Evolutionary conservation across 768 basidiomycete species (phyloP).

Genomic region (Suillus bovinus): DNA sequence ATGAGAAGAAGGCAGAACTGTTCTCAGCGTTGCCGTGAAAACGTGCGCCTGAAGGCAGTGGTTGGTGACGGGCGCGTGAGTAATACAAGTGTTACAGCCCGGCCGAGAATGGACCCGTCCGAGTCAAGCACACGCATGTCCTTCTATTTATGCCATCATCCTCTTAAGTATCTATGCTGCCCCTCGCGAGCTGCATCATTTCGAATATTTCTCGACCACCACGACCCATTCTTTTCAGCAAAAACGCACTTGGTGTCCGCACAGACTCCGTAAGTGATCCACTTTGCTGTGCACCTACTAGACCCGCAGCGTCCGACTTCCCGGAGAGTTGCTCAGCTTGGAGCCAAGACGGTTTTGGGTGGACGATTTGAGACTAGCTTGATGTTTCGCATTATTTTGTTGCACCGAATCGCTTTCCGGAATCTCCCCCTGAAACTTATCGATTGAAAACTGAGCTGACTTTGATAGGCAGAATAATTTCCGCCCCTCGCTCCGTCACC

Average conservation of each 20-base stretch:
- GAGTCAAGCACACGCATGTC: conserved; percentile 1
- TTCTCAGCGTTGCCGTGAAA: conserved; percentile 16
- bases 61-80: conserved; percentile 13
- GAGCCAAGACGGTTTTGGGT: not conserved
- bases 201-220: conserved; percentile 3
- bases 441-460: conserved; percentile 7
- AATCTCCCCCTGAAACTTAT: not conserved
- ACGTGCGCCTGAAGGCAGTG: conserved; percentile 8
- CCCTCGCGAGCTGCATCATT: conserved; percentile 8
- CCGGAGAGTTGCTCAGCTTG: conserved; percentile 5
- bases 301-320: not conserved
- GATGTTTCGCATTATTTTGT: not conserved
- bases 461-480: conserved; percentile 15
- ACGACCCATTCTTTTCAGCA: conserved; percentile 10
- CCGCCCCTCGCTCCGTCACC: conserved; percentile 14
- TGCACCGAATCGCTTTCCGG: conserved; percentile 4
- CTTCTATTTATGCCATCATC: conserved; percentile 5
- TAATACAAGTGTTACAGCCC: not conserved
- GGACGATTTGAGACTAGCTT: conserved; percentile 3
- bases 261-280: conserved; percentile 21
- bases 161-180: conserved; percentile 9
- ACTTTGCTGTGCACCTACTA: not conserved
- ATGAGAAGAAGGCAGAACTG: conserved; percentile 18
- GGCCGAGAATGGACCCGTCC: not conserved
- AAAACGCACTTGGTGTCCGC: conserved; percentile 16